Base-by-base conservation (phyloP, 2,329 filamentous ascomycete species). In the Epichloe amarillans region DNA sequence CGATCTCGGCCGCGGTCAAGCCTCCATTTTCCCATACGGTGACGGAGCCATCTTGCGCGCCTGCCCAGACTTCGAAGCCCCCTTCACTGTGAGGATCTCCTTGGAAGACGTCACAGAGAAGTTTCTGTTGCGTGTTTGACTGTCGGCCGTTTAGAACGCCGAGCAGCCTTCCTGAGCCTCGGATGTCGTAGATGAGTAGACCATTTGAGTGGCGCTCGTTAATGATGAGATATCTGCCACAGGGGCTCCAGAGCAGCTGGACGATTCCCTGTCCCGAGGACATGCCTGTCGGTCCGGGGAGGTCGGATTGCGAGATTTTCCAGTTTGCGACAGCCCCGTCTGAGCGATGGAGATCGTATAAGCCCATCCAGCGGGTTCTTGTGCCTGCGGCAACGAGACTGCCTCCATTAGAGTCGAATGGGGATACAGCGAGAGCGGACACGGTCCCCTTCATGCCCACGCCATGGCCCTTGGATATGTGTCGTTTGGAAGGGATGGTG, bases 361-460 rank as follows among this genome's bases (percentile, higher is more conserved):
- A 62, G 0, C 79, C 79, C 50, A 83, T 63, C 71, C 76, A 80
- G 1, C 80, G 70, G 1, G 77, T 82, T 76, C 80, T 80, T 0
- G 80, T 83, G 8, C 80, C 81, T 0, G 80, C 80, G 0, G 79
- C 80, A 36, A 83, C 55, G 30, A 83, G 62, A 33, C 64, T 61
- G 6, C 58, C 56, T 2, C 60, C 62, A 26, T 62, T 59, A 19
- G 60, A 60, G 38, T 65, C 62, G 0, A 62, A 54, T 0, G 67
- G 68, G 50, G 75, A 75, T 2, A 70, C 62, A n/a, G 72, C 67
- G 0, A 84, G 66, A 0, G 79, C 70, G 1, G 80, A 77, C 0
- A 83, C 72, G 23, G 72, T 76, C 5, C 81, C 80, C 51, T 79
- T 78, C 74, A 84, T 82, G 43, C 80, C 80, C 7, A 83, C 73